Evolutionary conservation across 345 rosid species (phyloP).

Genomic region (Sisymbrium irio): DNA sequence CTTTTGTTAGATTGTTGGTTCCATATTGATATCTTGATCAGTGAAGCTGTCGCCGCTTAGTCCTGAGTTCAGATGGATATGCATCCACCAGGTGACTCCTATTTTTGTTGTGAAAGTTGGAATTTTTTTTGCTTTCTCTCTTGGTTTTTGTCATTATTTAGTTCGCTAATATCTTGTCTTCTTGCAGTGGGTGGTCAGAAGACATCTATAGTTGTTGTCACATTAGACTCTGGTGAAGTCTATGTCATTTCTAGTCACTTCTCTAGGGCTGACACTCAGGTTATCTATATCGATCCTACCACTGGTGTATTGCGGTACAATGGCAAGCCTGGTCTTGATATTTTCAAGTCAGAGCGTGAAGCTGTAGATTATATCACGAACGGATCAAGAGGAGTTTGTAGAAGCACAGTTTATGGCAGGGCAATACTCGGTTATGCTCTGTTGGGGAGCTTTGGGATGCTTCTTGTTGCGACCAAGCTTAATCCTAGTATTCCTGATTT

Average conservation of each 20-base stretch:
- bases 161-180: slow-evolving; percentile 10
- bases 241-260: slow-evolving; percentile 66
- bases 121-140: not conserved
- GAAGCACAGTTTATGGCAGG: slow-evolving; percentile 51
- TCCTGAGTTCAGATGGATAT: slow-evolving; percentile 50
- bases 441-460: slow-evolving; percentile 76
- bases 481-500: slow-evolving; percentile 63
- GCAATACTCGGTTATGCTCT: slow-evolving; percentile 88
- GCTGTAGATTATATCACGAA: slow-evolving; percentile 67
- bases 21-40: not conserved
- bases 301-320: slow-evolving; percentile 67
- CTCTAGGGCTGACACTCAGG: slow-evolving; percentile 66
- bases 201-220: slow-evolving; percentile 72
- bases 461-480: slow-evolving; percentile 81
- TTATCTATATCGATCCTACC: slow-evolving; percentile 84
- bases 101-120: not conserved
- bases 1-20: slow-evolving; percentile 5
- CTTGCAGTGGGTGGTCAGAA: slow-evolving; percentile 56
- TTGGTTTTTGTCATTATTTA: not conserved
- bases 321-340: slow-evolving; percentile 67
- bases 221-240: slow-evolving; percentile 74
- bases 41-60: slow-evolving; percentile 13
- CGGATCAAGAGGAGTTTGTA: slow-evolving; percentile 57
- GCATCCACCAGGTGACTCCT: slow-evolving; percentile 48
- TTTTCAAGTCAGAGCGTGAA: slow-evolving; percentile 73